Evolutionary conservation across 768 basidiomycete species (phyloP).

Genomic region (Melanogaster broomeanus): DNA sequence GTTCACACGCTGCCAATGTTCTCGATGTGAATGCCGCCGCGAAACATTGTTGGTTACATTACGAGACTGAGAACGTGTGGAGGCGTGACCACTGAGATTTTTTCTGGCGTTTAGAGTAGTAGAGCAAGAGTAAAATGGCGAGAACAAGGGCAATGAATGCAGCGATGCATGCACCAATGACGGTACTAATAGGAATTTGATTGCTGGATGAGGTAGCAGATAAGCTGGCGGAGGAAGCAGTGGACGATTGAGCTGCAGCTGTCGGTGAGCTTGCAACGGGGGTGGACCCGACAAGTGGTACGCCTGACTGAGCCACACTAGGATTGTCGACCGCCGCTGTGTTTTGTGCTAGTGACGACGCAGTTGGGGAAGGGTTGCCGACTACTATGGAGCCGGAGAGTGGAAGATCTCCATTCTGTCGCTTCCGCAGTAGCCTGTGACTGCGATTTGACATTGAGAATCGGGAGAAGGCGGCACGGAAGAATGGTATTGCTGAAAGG

Average conservation of each 20-base stretch:
- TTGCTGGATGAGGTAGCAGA: constrained; percentile 13
- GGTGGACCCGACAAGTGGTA: constrained; percentile 14
- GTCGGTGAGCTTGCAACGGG: background rate
- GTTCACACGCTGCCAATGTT: constrained; percentile 60
- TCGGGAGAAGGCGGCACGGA: background rate
- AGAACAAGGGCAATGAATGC: constrained; percentile 53
- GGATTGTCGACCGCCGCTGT: background rate
- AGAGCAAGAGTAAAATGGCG: constrained; percentile 52
- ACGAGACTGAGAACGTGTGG: constrained; percentile 35
- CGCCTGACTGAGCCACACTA: background rate
- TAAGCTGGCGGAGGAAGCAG: constrained; percentile 6
- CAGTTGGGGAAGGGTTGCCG: constrained; percentile 27
- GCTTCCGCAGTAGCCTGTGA: constrained; percentile 12
- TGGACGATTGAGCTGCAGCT: constrained; percentile 6
- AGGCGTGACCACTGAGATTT: constrained; percentile 1
- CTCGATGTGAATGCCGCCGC: constrained; percentile 43
- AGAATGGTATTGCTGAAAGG: constrained; percentile 4
- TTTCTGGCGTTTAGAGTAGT: constrained; percentile 49
- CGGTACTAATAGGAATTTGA: constrained; percentile 43
- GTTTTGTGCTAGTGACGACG: constrained; percentile 24
- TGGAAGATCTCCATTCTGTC: constrained; percentile 8
- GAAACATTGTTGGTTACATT: constrained; percentile 44
- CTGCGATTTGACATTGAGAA: constrained; percentile 17
- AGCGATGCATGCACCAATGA: constrained; percentile 64
- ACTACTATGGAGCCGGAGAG: constrained; percentile 26